Percentiles rank a stretch among this genome's conserved stretches.
Conservation (phyloP, 2,329 filamentous ascomycete species). For the Didymella glomerata region DNA sequence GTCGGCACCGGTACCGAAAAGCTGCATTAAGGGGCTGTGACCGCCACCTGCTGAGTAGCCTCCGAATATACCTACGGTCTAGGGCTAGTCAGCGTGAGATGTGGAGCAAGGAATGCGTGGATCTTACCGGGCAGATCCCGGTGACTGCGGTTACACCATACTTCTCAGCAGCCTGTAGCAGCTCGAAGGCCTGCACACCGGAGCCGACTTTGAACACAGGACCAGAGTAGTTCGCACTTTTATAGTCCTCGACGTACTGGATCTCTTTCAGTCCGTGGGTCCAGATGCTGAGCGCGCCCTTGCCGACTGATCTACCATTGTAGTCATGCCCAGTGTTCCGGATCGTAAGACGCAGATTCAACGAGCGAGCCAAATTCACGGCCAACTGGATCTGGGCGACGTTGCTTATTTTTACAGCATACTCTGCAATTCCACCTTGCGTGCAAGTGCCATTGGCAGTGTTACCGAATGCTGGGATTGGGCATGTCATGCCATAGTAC, state of each 20-base stretch:
- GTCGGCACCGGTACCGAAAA: slow-evolving; percentile 53
- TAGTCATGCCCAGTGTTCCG: slow-evolving; percentile 47
- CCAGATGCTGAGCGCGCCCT: slow-evolving; percentile 42
- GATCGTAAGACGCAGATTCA: slow-evolving; percentile 46
- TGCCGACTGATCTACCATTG: slow-evolving; percentile 40
- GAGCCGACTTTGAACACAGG: slow-evolving; percentile 44
- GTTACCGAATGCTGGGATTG: slow-evolving; percentile 28
- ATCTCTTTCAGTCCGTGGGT: slow-evolving; percentile 44
- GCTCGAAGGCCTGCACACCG: slow-evolving; percentile 45
- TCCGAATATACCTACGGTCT: slow-evolving; percentile 60
- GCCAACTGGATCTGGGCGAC: slow-evolving; percentile 47
- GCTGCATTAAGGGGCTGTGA: slow-evolving; percentile 61
- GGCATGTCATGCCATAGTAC: slow-evolving; percentile 43
- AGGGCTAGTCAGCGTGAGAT: neutral
- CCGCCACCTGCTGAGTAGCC: slow-evolving; percentile 59
- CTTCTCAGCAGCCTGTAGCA: slow-evolving; percentile 42
- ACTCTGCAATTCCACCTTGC: slow-evolving; percentile 41
- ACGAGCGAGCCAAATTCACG: slow-evolving; percentile 43
- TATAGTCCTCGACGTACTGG: slow-evolving; percentile 39
- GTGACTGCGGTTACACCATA: slow-evolving; percentile 39
- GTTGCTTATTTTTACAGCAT: slow-evolving; percentile 39
- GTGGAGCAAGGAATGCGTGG: no score
- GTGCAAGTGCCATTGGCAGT: slow-evolving; percentile 38
- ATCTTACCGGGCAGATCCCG: slow-evolving; percentile 48
- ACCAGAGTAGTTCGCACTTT: slow-evolving; percentile 38